Evolutionary conservation across 2,329 filamentous ascomycete species (phyloP), one percentile per base, ranked within the genome.

Genomic region (Endoconidiophora polonica): DNA sequence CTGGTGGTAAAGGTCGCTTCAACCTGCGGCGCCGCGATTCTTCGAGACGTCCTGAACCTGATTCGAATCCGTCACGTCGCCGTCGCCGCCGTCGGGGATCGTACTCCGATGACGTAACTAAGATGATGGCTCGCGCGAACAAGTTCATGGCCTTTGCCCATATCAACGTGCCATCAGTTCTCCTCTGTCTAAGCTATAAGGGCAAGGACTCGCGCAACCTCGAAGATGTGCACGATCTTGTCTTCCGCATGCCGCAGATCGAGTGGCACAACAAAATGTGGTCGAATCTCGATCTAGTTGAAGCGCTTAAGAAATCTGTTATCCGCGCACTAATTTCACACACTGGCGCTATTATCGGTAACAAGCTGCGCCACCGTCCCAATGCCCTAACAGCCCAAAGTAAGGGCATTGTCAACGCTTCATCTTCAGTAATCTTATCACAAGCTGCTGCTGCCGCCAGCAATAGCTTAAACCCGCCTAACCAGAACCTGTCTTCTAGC

Each of bases 251-350:
- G 66, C 91, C 91, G 3, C 83, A 84, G 2, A 80, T 98, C 44
- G 91, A 98, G 63, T 96, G 94, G 68, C 79, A 86, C 55, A 98
- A 98, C 72, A 98, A 98, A 70, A 96, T 88, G 6, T 98, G 91
- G 91, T 95, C 87, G 5, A 98, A 96, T 62, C 74, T 98, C 5
- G 91, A 98, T 60, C 76, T 98, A 7, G 88, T 90, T 0, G 72
- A 96, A 44, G 83, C 87, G 12, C 73, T 98, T 49, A 96, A 98
- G 68, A 93, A 88, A 61, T 88, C 94, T 44, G 84, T 96, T 52
- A 86, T 94, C 61, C 85, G 87, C 60, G 90, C 91, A 0, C 73
- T 98, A 43, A 93, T 98, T 59, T 91, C 86, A 1, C 91, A 98
- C 61, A 88, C 90, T 0, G 91, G 91, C 36, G 87, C 91, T 52